Conservation (phyloP, 768 basidiomycete species). For the Boletus rubropictus region DNA sequence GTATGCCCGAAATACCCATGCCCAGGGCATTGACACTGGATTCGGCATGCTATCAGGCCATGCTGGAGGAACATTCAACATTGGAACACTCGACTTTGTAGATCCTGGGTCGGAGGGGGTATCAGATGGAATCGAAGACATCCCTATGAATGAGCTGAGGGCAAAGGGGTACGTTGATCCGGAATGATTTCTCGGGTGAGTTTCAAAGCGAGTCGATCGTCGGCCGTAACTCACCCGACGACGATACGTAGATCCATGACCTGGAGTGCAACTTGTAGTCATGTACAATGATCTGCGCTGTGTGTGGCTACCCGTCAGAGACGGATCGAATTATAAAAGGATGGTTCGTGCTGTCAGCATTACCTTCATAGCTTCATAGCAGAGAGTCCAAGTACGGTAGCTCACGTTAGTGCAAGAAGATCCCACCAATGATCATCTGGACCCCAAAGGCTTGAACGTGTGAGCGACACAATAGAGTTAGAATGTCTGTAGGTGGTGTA, state of each 20-base stretch:
- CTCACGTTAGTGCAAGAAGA: not conserved
- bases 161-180: too few relatives aligned
- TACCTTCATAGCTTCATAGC: too few relatives aligned
- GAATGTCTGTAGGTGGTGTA: not conserved
- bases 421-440: not conserved
- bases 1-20: not conserved
- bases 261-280: not conserved
- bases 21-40: not conserved
- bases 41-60: not conserved
- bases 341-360: too few relatives aligned
- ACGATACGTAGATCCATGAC: not conserved
- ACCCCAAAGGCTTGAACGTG: not conserved
- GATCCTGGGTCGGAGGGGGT: not conserved
- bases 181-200: not conserved
- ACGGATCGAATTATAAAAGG: too few relatives aligned
- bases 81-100: not conserved
- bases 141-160: not conserved
- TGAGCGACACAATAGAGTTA: not conserved
- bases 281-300: too few relatives aligned
- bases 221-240: not conserved
- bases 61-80: not conserved
- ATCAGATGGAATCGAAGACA: not conserved
- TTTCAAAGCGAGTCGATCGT: not conserved
- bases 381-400: not conserved
- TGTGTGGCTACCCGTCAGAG: too few relatives aligned